Percentiles rank a stretch among this genome's conserved stretches.
Conservation (phyloP, 768 basidiomycete species). For the Trametes cingulata region DNA sequence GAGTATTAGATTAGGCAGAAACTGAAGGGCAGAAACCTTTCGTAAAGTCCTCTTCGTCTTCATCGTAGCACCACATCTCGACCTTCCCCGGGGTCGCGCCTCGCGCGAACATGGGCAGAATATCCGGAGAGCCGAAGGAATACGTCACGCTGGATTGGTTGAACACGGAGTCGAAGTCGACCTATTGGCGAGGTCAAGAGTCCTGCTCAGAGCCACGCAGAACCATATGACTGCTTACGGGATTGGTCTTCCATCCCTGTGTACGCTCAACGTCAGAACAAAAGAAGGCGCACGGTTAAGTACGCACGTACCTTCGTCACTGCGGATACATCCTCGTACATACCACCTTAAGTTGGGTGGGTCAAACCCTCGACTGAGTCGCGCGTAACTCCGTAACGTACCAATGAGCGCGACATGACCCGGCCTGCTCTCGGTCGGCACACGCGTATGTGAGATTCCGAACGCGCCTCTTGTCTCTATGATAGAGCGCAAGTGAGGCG, state of each 20-base stretch:
- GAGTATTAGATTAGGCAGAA: background rate
- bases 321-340: constrained; percentile 90
- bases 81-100: constrained; percentile 73
- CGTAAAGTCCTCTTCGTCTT: constrained; percentile 83
- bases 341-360: constrained; percentile 52
- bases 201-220: background rate
- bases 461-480: constrained; percentile 69
- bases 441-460: constrained; percentile 82
- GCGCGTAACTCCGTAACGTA: too few species aligned
- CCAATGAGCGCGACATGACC: constrained; percentile 90
- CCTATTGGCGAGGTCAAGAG: constrained; percentile 27
- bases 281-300: background rate
- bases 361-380: too few species aligned
- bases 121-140: constrained; percentile 87
- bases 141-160: constrained; percentile 78
- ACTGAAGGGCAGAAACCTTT: constrained; percentile 49
- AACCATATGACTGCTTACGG: constrained; percentile 41
- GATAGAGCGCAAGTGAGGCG: constrained; percentile 74
- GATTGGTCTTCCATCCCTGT: constrained; percentile 86
- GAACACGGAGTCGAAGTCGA: constrained; percentile 88
- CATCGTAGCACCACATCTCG: constrained; percentile 73
- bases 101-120: constrained; percentile 83
- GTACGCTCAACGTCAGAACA: constrained; percentile 6
- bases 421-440: constrained; percentile 86
- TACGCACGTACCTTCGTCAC: constrained; percentile 66